Evolutionary conservation across 2,329 filamentous ascomycete species (phyloP).

Genomic region (Diaporthe capsici): DNA sequence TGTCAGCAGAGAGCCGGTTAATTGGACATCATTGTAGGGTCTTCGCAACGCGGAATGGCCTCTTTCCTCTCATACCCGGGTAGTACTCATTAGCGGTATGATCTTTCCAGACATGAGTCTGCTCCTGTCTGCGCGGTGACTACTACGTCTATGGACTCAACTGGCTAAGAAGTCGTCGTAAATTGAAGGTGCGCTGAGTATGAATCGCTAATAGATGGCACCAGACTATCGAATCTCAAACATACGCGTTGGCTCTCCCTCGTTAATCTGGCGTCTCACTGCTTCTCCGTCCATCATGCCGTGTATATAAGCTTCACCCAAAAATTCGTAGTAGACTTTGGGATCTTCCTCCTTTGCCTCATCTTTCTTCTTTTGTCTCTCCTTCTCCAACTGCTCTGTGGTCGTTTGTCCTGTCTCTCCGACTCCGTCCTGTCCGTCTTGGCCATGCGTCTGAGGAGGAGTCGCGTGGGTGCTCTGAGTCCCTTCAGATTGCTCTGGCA

Average conservation of each 20-base stretch:
- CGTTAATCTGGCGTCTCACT: constrained; percentile 6
- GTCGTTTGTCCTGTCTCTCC: no score
- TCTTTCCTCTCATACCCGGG: no score
- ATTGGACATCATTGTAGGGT: no score
- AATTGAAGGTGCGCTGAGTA: background rate
- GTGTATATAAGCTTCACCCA: constrained; percentile 46
- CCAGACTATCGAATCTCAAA: constrained; percentile 24
- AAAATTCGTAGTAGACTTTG: constrained; percentile 38
- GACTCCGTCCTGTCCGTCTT: background rate
- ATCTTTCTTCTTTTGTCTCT: background rate
- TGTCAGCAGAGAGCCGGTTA: background rate
- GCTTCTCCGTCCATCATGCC: constrained; percentile 47
- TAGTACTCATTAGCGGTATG: no score
- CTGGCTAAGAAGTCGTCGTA: background rate
- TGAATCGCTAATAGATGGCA: background rate
- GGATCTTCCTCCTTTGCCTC: constrained; percentile 21
- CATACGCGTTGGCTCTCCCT: background rate
- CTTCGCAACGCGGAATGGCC: no score
- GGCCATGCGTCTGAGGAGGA: no score
- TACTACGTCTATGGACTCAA: background rate
- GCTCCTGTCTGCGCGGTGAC: no score
- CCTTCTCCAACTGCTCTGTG: background rate
- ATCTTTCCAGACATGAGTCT: no score
- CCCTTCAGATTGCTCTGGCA: background rate
- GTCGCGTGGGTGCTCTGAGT: no score